Percentiles rank a stretch among this genome's conserved stretches.
Conservation (phyloP, 139 green algal species). For the Micromonas commoda region DNA sequence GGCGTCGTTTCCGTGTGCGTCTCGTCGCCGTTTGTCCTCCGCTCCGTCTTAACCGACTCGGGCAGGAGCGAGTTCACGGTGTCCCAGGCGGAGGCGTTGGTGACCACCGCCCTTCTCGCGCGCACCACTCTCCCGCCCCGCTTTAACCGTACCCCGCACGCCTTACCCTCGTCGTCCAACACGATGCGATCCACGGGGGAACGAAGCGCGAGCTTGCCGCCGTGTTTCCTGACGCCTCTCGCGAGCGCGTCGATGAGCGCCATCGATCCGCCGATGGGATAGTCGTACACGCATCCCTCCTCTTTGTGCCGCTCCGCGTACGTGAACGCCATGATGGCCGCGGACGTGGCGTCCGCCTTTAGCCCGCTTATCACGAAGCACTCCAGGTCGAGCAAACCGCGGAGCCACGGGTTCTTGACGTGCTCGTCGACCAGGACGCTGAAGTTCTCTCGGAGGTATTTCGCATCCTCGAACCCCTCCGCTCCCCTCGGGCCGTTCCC, state of each 20-base stretch:
- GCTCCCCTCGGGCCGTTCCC: constrained; percentile 4
- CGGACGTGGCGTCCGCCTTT: constrained; percentile 29
- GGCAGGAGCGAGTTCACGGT: constrained; percentile 53
- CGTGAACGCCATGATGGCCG: constrained; percentile 65
- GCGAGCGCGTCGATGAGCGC: constrained; percentile 68
- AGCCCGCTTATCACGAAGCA: constrained; percentile 65
- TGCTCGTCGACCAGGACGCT: constrained; percentile 17
- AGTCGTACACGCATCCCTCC: constrained; percentile 16
- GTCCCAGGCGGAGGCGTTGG: constrained; percentile 77
- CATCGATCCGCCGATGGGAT: constrained; percentile 41
- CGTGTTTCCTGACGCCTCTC: constrained; percentile 62
- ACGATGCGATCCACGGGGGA: constrained; percentile 62
- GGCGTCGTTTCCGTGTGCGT: constrained; percentile 14
- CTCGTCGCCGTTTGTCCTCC: neutral
- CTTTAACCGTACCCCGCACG: constrained; percentile 45
- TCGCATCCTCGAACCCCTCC: neutral
- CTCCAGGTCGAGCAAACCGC: constrained; percentile 70
- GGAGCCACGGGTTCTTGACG: constrained; percentile 59
- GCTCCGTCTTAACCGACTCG: neutral
- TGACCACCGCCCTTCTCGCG: constrained; percentile 51
- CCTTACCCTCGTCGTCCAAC: constrained; percentile 50
- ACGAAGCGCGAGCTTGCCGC: constrained; percentile 53
- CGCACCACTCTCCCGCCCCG: neutral
- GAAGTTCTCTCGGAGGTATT: constrained; percentile 25
- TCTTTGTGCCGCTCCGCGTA: constrained; percentile 41